Conservation (phyloP, 2,329 filamentous ascomycete species). For the Cercospora canescens region DNA sequence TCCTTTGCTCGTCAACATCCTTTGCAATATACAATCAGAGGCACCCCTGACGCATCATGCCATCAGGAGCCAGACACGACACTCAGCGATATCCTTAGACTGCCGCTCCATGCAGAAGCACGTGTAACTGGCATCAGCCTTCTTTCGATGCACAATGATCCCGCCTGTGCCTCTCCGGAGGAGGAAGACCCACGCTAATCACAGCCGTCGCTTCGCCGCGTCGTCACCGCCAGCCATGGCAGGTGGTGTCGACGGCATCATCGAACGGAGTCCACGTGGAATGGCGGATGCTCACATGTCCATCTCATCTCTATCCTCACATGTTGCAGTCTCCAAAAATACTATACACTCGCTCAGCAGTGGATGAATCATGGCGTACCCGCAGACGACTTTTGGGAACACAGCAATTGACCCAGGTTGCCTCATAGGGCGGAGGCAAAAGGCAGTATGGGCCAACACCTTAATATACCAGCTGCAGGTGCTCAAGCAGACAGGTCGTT, state of each 20-base stretch:
- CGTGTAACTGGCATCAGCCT: background rate
- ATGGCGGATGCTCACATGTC: background rate
- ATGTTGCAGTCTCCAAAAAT: background rate
- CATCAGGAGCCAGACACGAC: too few relatives aligned
- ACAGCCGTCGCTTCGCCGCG: background rate
- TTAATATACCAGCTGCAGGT: constrained; percentile 55
- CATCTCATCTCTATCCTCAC: background rate
- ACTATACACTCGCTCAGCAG: background rate
- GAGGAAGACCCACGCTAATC: background rate
- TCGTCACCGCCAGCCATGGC: background rate
- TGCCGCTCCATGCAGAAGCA: background rate
- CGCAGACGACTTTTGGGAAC: constrained; percentile 42
- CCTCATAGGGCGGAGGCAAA: constrained; percentile 42
- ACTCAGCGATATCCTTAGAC: too few relatives aligned
- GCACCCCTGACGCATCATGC: too few relatives aligned
- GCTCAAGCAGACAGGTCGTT: constrained; percentile 54
- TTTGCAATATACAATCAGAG: too few relatives aligned
- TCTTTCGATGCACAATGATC: too few relatives aligned
- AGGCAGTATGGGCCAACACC: constrained; percentile 47
- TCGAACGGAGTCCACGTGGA: background rate
- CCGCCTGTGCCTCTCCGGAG: background rate
- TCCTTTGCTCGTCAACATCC: too few relatives aligned
- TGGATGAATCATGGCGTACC: constrained; percentile 39
- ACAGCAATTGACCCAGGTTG: constrained; percentile 31
- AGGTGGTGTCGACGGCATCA: background rate